Evolutionary conservation across 139 green algal species (phyloP).

Genomic region (Chara braunii): DNA sequence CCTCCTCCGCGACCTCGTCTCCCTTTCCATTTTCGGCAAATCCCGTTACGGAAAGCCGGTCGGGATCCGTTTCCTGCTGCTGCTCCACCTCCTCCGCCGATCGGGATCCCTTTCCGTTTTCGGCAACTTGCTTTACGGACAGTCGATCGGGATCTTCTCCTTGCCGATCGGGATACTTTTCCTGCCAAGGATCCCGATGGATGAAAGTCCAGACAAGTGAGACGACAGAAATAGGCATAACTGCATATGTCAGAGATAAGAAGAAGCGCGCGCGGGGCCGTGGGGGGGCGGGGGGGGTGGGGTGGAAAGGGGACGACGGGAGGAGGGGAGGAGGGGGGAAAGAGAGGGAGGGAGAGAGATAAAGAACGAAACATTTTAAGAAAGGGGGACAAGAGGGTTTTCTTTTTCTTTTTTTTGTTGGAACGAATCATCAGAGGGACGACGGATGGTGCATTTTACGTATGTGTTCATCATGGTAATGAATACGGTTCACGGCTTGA

Average conservation of each 20-base stretch:
- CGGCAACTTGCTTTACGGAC: not conserved
- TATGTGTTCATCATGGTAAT: too few species aligned
- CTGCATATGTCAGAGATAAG: not conserved
- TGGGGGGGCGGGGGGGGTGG: not conserved
- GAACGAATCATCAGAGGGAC: too few species aligned
- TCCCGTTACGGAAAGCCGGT: too few species aligned
- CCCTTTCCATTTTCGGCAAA: too few species aligned
- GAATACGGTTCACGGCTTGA: too few species aligned
- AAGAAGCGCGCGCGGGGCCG: not conserved
- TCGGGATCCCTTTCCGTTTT: not conserved
- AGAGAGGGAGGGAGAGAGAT: too few species aligned
- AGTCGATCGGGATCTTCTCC: not conserved
- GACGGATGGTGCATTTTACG: too few species aligned
- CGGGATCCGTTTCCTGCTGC: not conserved
- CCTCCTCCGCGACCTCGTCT: not conserved
- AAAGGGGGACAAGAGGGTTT: too few species aligned
- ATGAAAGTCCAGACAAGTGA: not conserved
- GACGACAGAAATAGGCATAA: not conserved
- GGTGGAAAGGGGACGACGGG: not conserved
- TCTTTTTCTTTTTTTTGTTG: too few species aligned
- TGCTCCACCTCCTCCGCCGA: not conserved
- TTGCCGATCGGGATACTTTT: not conserved
- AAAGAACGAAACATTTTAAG: too few species aligned
- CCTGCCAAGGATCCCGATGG: not conserved
- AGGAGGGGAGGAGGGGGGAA: not conserved